Base-by-base conservation (phyloP, 345 rosid genomes). In the Lepidium africanum region DNA sequence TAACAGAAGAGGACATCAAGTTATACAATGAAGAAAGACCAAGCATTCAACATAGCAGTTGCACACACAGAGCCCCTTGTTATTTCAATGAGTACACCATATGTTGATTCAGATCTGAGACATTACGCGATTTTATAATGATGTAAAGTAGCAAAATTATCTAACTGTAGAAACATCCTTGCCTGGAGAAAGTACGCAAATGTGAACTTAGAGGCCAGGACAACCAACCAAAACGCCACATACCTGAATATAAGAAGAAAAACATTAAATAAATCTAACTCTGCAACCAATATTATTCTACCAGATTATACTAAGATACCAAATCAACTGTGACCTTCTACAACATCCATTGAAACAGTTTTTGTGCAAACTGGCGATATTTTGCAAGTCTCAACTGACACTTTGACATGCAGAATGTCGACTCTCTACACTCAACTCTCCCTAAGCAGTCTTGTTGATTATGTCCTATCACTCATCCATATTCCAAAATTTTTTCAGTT, bases 161-260 rank as follows among this genome's bases (percentile, higher is more conserved):
- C 55, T 36, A 48, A 46, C 54, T 61, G 52, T 40, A 38, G 53
- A 35, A 75, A 38, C 38, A 62, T 69, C 54, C 95, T 89, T 87
- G 75, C 99, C 96, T 94, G 97, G 79, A 94, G 96, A 82, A 94
- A 94, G 83, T 94, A 94, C 10, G 99, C 85, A 77, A 94, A 94
- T 51, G 85, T 78, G 75, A 91, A 94, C 80, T 91, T 94, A 90
- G 95, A 81, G 15, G 58, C 81, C 72, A 91, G 81, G 77, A 94
- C 83, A 73, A 94, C 81, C 88, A 89, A 61, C 99, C 99, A 94
- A 83, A 73, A 94, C n/a, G 80, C 70, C 75, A 94, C 99, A 80
- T 91, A 94, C 76, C 99, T 94, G 88, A 71, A 83, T 48, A 51
- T 15, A 30, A 50, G 17, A 56, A 54, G 33, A 43, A 35, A 35